A percentile compares a stretch with the other conserved stretches of the same genome.
These are phyloP conservation scores for Penicillium brevicompactum DNA, from an alignment of 2,329 filamentous ascomycete genomes.

Conservation along the genomic window DNA sequence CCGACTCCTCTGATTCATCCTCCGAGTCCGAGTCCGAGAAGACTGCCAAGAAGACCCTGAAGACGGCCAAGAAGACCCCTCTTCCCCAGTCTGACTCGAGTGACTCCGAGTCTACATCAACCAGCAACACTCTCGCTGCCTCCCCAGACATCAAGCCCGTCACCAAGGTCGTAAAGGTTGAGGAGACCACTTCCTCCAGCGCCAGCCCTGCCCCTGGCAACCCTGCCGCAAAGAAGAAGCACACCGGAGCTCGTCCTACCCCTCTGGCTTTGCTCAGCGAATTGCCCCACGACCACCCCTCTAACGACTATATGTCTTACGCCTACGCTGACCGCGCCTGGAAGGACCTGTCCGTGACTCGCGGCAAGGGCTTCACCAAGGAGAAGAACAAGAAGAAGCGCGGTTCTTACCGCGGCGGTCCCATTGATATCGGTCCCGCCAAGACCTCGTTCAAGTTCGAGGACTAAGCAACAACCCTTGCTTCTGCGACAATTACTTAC, in stretches of 20 bases:
- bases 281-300: slow-evolving; percentile 69
- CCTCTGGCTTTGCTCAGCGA: slow-evolving; percentile 76
- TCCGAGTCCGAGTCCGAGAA: slow-evolving; percentile 30
- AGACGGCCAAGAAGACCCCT: slow-evolving; percentile 38
- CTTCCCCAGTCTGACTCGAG: slow-evolving; percentile 37
- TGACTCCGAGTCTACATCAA: slow-evolving; percentile 30
- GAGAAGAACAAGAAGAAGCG: slow-evolving; percentile 99
- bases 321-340: slow-evolving; percentile 88
- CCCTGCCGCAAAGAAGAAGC: slow-evolving; percentile 41
- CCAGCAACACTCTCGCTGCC: slow-evolving; percentile 35
- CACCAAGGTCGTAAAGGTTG: slow-evolving; percentile 15
- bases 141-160: slow-evolving; percentile 29
- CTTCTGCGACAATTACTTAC: background rate
- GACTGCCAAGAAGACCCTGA: slow-evolving; percentile 31
- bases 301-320: slow-evolving; percentile 80
- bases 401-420: slow-evolving; percentile 85
- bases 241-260: slow-evolving; percentile 60
- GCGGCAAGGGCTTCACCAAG: slow-evolving; percentile 97
- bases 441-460: slow-evolving; percentile 90
- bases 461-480: slow-evolving; percentile 57
- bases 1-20: slow-evolving; percentile 23
- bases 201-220: slow-evolving; percentile 49
- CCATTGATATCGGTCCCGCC: slow-evolving; percentile 78
- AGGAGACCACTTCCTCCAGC: slow-evolving; percentile 51
- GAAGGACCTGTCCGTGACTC: slow-evolving; percentile 84